Evolutionary conservation across 2,329 filamentous ascomycete species (phyloP).

Genomic region (Leptographium procerum): DNA sequence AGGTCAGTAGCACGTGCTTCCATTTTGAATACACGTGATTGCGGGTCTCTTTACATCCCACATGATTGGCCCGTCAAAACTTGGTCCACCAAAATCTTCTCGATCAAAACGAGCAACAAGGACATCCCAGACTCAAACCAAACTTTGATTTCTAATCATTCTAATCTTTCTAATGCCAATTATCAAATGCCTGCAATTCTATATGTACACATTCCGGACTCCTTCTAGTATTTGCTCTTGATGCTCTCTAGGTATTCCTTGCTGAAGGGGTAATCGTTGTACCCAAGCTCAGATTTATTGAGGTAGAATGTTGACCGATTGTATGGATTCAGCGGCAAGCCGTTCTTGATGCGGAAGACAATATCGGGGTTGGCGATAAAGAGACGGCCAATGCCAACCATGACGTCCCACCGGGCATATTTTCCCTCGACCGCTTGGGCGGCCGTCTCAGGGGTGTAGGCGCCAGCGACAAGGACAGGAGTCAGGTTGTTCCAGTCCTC

Average conservation of each 20-base stretch:
- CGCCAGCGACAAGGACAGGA: slow-evolving; percentile 21
- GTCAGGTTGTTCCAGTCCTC: slow-evolving; percentile 17
- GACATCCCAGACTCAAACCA: too few relatives aligned
- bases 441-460: slow-evolving; percentile 15
- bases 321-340: slow-evolving; percentile 24
- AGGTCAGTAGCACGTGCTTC: too few relatives aligned
- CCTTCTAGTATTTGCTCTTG: neutral
- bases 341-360: slow-evolving; percentile 25
- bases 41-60: too few relatives aligned
- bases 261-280: slow-evolving; percentile 26
- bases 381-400: slow-evolving; percentile 28
- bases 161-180: too few relatives aligned
- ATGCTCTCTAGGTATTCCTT: slow-evolving; percentile 10
- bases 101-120: too few relatives aligned
- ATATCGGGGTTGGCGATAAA: slow-evolving; percentile 35
- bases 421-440: slow-evolving; percentile 17
- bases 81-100: too few relatives aligned
- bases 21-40: too few relatives aligned
- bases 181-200: neutral
- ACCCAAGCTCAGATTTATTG: slow-evolving; percentile 23
- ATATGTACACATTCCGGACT: neutral
- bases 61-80: too few relatives aligned
- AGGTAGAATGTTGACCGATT: slow-evolving; percentile 27
- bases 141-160: too few relatives aligned
- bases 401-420: slow-evolving; percentile 15